Evolutionary conservation across 169 alveolate genomes (phyloP).

Genomic region (Plasmodium gaboni): DNA sequence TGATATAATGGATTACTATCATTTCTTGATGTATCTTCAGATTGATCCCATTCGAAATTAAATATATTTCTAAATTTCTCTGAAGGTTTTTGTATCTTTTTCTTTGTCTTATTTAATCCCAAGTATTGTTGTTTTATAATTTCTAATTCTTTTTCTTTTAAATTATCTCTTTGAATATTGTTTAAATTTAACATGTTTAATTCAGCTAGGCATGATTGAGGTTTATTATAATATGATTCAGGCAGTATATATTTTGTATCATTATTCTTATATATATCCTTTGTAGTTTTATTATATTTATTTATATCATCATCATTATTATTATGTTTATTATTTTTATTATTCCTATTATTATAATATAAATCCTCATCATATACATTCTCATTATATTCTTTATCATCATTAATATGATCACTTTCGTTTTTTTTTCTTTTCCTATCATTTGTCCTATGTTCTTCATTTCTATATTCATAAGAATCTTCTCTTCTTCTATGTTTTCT

Average conservation of each 20-base stretch:
- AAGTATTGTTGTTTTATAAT: slow-evolving; percentile 90
- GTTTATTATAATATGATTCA: slow-evolving; percentile 2
- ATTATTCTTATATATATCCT: neutral
- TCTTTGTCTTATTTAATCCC: slow-evolving; percentile 90
- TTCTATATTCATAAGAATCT: neutral
- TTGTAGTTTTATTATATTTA: too few relatives aligned
- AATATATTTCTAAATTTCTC: slow-evolving; percentile 92
- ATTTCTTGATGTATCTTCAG: slow-evolving; percentile 90
- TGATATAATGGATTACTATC: slow-evolving; percentile 93
- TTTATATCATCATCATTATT: too few relatives aligned
- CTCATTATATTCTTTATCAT: slow-evolving; percentile 31
- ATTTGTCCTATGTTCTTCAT: neutral
- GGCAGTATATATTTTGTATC: neutral
- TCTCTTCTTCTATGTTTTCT: slow-evolving; percentile 32
- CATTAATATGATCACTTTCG: neutral
- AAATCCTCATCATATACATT: slow-evolving; percentile 32
- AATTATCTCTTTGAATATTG: slow-evolving; percentile 57
- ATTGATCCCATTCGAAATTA: slow-evolving; percentile 91
- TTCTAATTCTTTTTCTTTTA: slow-evolving; percentile 89
- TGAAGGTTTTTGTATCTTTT: slow-evolving; percentile 93
- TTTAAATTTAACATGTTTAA: slow-evolving; percentile 60
- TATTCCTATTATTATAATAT: neutral
- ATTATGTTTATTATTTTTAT: neutral
- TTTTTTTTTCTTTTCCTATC: neutral
- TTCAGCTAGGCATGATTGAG: slow-evolving; percentile 77